These are phyloP conservation scores for Apophysomyces trapeziformis DNA, from an alignment of 371 early-diverging fungal species.

Conservation along the genomic window DNA sequence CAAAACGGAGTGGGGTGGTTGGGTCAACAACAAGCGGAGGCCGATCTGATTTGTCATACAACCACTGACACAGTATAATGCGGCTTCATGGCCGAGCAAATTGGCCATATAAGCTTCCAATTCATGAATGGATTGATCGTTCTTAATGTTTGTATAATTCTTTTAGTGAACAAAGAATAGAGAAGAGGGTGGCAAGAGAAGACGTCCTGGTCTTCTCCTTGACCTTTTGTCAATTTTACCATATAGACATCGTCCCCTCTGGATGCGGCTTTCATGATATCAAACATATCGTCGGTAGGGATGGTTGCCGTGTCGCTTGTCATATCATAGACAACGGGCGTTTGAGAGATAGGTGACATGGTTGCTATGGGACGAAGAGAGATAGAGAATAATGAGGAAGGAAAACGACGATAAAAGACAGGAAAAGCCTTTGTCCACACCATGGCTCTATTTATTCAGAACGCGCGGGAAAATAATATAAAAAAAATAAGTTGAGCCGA, in stretches of 20 bases:
- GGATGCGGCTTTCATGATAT: conserved; percentile 69
- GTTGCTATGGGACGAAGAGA: not conserved
- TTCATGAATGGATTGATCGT: conserved; percentile 39
- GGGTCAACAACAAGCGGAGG: conserved; percentile 71
- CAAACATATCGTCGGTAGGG: conserved; percentile 83
- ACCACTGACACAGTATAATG: conserved; percentile 79
- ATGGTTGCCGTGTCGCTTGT: conserved; percentile 76
- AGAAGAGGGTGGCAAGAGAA: not conserved
- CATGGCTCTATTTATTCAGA: not conserved
- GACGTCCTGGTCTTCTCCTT: not conserved
- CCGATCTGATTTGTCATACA: conserved; percentile 91
- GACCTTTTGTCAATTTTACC: conserved; percentile 34
- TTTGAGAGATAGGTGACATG: conserved; percentile 8
- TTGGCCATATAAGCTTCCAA: conserved; percentile 71
- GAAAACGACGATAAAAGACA: not conserved
- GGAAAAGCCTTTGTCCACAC: not conserved
- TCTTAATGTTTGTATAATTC: not conserved
- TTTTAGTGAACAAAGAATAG: not conserved
- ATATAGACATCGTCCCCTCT: conserved; percentile 86
- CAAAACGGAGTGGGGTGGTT: conserved; percentile 83
- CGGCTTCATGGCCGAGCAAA: conserved; percentile 77
- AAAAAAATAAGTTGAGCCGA: not conserved
- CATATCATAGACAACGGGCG: conserved; percentile 42
- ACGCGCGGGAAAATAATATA: not conserved
- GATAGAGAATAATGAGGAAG: not conserved